phyloP scores from a whole-genome alignment of 2,329 filamentous ascomycete genomes.

The Akanthomyces lecanii region DNA sequence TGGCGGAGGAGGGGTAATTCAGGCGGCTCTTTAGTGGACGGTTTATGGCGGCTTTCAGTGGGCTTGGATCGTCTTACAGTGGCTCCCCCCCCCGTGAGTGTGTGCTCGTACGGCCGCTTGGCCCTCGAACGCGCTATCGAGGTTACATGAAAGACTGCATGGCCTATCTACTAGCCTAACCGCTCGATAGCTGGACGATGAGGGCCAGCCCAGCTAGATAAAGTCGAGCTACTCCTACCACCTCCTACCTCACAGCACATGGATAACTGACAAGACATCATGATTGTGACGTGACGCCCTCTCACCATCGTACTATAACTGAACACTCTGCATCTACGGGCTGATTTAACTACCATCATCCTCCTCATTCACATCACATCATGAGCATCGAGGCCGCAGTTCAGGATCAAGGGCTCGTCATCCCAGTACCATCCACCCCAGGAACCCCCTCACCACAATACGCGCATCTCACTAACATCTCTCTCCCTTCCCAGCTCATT shows the following conservation, averaged over 20 bases:
- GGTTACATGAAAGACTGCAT: not conserved
- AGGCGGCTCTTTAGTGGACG: not conserved
- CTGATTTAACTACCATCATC: not conserved
- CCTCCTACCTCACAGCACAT: not conserved
- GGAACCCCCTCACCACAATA: not conserved
- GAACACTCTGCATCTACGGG: not conserved
- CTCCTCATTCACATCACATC: not conserved
- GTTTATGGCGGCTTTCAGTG: not conserved
- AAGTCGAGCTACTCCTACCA: not conserved
- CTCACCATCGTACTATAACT: not conserved
- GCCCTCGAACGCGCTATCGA: not conserved
- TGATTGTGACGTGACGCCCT: not conserved
- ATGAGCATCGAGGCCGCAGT: constrained; percentile 36
- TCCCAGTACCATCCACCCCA: constrained; percentile 35
- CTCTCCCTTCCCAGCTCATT: constrained; percentile 56
- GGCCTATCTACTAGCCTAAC: not conserved
- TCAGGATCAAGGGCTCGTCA: constrained; percentile 48
- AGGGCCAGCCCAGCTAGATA: not conserved
- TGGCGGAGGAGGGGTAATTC: not conserved
- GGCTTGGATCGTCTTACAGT: not conserved
- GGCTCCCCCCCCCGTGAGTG: not conserved
- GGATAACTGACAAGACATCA: not conserved
- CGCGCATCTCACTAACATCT: constrained; percentile 17
- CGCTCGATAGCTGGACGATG: not conserved
- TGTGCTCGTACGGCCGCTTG: not conserved